Percentiles rank a stretch among this genome's conserved stretches.
Conservation (phyloP, 192 early-diverging fungal genomes). For the Podila verticillata region DNA sequence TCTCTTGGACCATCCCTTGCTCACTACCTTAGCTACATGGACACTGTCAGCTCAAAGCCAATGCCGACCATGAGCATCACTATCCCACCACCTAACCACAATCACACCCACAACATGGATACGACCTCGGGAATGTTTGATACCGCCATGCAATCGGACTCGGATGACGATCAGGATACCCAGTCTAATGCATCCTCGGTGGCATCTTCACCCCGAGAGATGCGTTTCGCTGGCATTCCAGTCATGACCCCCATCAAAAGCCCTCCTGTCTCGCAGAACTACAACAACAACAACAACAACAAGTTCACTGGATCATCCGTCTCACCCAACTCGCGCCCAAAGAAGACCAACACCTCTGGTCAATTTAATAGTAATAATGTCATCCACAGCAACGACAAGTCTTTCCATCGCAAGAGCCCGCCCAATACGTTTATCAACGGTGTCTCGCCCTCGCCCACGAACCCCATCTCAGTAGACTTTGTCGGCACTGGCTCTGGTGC, state of each 20-base stretch:
- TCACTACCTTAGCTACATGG: slow-evolving; percentile 20
- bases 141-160: slow-evolving; percentile 45
- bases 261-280: slow-evolving; percentile 27
- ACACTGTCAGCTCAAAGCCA: slow-evolving; percentile 47
- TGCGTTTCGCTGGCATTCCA: slow-evolving; percentile 44
- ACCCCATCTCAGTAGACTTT: slow-evolving; percentile 45
- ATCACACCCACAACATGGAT: slow-evolving; percentile 7
- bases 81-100: slow-evolving; percentile 25
- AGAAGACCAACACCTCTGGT: slow-evolving; percentile 15
- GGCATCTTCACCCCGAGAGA: slow-evolving; percentile 44
- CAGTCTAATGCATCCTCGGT: slow-evolving; percentile 41
- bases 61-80: slow-evolving; percentile 46
- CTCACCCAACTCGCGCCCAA: slow-evolving; percentile 37
- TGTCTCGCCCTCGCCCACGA: slow-evolving; percentile 33
- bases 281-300: too few species aligned
- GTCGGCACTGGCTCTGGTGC: slow-evolving; percentile 7
- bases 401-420: slow-evolving; percentile 16
- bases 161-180: slow-evolving; percentile 39
- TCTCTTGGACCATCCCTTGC: too few species aligned
- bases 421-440: slow-evolving; percentile 23
- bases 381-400: slow-evolving; percentile 21
- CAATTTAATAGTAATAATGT: slow-evolving; percentile 5
- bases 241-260: slow-evolving; percentile 49
- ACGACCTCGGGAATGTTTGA: slow-evolving; percentile 27
- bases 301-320: slow-evolving; percentile 32